These are phyloP conservation scores for Coccomyxa sp. DNA, from an alignment of 139 green algal genomes.

Conservation along the genomic window DNA sequence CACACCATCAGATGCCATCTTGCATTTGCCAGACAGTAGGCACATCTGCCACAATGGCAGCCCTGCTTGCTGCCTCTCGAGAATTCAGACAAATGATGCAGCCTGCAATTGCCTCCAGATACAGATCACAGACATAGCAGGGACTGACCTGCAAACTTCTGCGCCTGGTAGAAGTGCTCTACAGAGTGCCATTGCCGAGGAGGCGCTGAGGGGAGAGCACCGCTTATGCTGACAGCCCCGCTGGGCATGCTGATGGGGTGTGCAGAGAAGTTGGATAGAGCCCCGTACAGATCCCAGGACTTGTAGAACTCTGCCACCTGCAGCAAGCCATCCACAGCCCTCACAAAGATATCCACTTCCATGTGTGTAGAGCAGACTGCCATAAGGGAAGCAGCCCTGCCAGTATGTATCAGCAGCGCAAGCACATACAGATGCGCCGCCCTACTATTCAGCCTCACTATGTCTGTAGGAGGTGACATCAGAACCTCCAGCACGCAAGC, in stretches of 20 bases:
- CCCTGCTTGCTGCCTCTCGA: no score
- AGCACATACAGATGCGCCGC: no score
- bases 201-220: not conserved
- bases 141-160: conserved; percentile 80
- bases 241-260: conserved; percentile 78
- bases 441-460: no score
- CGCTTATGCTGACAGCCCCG: conserved; percentile 10
- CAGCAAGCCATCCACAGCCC: not conserved
- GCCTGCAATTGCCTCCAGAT: not conserved
- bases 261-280: conserved; percentile 92
- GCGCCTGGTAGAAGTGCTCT: conserved; percentile 91
- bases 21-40: no score
- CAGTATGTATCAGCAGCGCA: no score
- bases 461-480: no score
- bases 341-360: conserved; percentile 1
- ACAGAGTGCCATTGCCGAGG: conserved; percentile 57
- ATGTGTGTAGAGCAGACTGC: no score
- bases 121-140: no score
- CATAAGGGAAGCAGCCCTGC: no score
- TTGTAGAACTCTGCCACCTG: conserved; percentile 89
- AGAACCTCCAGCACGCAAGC: no score
- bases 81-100: not conserved
- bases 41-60: no score
- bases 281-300: conserved; percentile 87
- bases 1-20: no score